Evolutionary conservation across 2,329 filamentous ascomycete species (phyloP).

Genomic region (Aspergillus sp.): DNA sequence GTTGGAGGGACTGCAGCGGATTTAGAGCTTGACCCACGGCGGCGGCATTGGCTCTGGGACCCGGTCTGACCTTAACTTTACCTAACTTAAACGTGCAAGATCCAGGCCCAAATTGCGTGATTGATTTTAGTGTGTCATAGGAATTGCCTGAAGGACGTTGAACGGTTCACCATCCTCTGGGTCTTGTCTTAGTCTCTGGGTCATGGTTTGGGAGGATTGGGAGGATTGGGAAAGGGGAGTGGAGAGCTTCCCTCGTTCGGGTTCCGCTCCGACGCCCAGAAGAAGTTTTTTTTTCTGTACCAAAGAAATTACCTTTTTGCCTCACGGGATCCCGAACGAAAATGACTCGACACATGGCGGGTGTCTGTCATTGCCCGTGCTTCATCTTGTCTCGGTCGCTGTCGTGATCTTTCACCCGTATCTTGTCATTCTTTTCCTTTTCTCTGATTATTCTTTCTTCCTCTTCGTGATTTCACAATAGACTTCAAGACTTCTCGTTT

Average conservation of each 20-base stretch:
- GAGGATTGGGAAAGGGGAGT: neutral
- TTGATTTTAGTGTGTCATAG: conserved; percentile 32
- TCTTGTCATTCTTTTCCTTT: neutral
- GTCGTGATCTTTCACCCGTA: neutral
- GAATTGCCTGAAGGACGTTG: neutral
- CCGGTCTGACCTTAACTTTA: conserved; percentile 2
- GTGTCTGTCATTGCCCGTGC: no score
- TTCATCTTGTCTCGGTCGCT: neutral
- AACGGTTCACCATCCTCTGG: neutral
- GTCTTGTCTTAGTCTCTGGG: no score
- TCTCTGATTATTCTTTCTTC: neutral
- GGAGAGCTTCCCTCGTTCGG: conserved; percentile 7
- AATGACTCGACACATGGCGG: no score
- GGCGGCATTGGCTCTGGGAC: neutral
- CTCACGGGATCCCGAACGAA: no score
- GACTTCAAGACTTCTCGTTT: neutral
- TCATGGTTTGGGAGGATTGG: no score
- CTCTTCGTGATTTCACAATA: no score
- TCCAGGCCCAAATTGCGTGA: conserved; percentile 27
- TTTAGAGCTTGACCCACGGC: neutral
- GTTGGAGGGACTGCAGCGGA: neutral
- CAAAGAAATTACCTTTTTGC: neutral
- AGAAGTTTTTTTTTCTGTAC: neutral
- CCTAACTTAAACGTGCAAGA: conserved; percentile 7
- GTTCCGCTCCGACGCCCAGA: conserved; percentile 6